Conservation (phyloP, 2,329 filamentous ascomycete genomes). For the Tetracladium maxilliforme region DNA sequence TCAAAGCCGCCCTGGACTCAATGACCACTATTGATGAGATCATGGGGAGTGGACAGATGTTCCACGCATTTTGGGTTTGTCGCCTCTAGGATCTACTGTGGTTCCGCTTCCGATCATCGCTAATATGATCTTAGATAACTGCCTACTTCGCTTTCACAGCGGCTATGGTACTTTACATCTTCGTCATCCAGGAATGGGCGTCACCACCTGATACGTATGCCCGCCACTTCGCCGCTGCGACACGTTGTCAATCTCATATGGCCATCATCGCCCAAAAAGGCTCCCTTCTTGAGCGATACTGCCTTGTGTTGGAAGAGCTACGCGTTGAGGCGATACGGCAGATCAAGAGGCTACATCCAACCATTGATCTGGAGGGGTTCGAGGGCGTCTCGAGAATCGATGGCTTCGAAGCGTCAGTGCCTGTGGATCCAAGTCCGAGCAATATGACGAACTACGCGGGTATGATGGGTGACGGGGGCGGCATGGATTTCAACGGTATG, state of each 20-base stretch:
- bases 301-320: slow-evolving; percentile 13
- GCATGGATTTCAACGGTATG: too few relatives aligned
- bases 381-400: too few relatives aligned
- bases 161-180: slow-evolving; percentile 13
- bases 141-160: slow-evolving; percentile 15
- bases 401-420: too few relatives aligned
- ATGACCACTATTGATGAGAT: slow-evolving; percentile 12
- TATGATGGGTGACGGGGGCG: too few relatives aligned
- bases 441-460: too few relatives aligned
- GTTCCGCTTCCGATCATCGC: neutral
- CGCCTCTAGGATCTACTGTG: neutral
- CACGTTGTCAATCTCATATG: slow-evolving; percentile 10
- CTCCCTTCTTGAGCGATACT: slow-evolving; percentile 12
- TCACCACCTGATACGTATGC: slow-evolving; percentile 4
- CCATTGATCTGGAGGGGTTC: too few relatives aligned
- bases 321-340: slow-evolving; percentile 8
- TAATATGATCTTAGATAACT: slow-evolving; percentile 2
- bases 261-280: slow-evolving; percentile 8
- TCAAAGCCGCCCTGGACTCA: slow-evolving; percentile 12
- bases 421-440: too few relatives aligned
- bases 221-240: slow-evolving; percentile 8
- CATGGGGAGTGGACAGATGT: slow-evolving; percentile 11
- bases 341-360: too few relatives aligned
- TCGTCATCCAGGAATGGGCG: slow-evolving; percentile 9
- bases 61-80: slow-evolving; percentile 15